A percentile compares a stretch with the other conserved stretches of the same genome.
These are phyloP conservation scores for Cordyceps cicadae DNA, from an alignment of 2,329 filamentous ascomycete species.

Conservation along the genomic window DNA sequence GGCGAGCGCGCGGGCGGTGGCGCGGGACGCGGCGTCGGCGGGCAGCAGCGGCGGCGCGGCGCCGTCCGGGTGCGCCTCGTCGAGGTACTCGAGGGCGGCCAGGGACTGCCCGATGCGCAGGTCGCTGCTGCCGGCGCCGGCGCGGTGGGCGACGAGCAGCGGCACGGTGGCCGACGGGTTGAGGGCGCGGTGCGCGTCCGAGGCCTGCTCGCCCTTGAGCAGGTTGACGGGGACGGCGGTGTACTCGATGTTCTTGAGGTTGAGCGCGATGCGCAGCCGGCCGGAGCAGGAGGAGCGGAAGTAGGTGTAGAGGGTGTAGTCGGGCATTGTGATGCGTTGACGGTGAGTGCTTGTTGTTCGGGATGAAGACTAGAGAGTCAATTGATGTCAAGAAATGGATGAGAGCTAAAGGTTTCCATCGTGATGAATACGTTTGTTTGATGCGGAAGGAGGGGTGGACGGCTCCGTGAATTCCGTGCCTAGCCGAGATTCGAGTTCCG, in stretches of 20 bases:
- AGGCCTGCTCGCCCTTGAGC: conserved; percentile 43
- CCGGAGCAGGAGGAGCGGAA: conserved; percentile 56
- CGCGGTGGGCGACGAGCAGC: conserved; percentile 35
- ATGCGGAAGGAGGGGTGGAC: not conserved
- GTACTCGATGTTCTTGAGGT: conserved; percentile 45
- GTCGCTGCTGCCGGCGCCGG: no score
- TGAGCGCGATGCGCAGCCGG: conserved; percentile 51
- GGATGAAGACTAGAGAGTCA: not conserved
- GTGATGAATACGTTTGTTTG: not conserved
- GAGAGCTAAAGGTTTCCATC: not conserved
- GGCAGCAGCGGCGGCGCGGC: conserved; percentile 36
- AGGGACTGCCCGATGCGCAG: conserved; percentile 48
- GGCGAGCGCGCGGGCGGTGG: conserved; percentile 44
- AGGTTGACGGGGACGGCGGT: conserved; percentile 43
- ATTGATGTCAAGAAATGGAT: no score
- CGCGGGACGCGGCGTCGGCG: conserved; percentile 33
- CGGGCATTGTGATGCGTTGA: conserved; percentile 15
- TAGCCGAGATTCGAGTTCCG: conserved; percentile 1
- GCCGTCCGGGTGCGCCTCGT: conserved; percentile 39
- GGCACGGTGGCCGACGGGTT: conserved; percentile 51
- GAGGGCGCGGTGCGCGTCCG: conserved; percentile 33
- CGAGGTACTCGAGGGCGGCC: conserved; percentile 54
- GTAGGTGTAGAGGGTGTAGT: conserved; percentile 47
- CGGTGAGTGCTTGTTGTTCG: not conserved
- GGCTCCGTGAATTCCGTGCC: not conserved